Evolutionary conservation across 148 eudicot species (phyloP).

Genomic region (Drosera capensis): DNA sequence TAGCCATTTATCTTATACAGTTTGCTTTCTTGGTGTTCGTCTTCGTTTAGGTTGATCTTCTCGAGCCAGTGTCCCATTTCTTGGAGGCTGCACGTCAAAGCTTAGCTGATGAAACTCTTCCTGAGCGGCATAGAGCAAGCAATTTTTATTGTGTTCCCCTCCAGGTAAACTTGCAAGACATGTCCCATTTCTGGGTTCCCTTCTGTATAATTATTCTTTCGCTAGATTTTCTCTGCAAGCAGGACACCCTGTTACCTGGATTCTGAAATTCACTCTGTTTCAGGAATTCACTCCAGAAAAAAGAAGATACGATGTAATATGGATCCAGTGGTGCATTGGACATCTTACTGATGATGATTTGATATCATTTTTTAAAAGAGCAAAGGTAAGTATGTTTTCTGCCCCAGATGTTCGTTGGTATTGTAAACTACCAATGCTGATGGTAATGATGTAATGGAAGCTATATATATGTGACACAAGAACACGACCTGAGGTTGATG

Average conservation of each 20-base stretch:
- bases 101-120: slow-evolving; percentile 42
- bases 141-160: slow-evolving; percentile 83
- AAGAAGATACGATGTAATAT: slow-evolving; percentile 79
- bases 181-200: too few relatives aligned
- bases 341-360: slow-evolving; percentile 95
- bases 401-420: too few relatives aligned
- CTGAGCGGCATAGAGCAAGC: slow-evolving; percentile 48
- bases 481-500: too few relatives aligned
- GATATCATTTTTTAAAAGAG: slow-evolving; percentile 67
- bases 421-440: too few relatives aligned
- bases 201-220: too few relatives aligned
- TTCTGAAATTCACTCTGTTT: slow-evolving; percentile 2
- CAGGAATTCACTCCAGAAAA: slow-evolving; percentile 82
- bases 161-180: too few relatives aligned
- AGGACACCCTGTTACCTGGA: background rate
- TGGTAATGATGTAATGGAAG: too few relatives aligned
- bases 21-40: slow-evolving; percentile 4
- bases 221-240: too few relatives aligned
- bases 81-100: slow-evolving; percentile 65
- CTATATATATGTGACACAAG: too few relatives aligned
- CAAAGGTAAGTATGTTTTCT: slow-evolving; percentile 40
- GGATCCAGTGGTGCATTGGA: slow-evolving; percentile 99
- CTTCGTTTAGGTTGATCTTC: slow-evolving; percentile 69
- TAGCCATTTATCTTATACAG: too few relatives aligned
- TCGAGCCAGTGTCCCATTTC: slow-evolving; percentile 95